Conservation (phyloP, 2,329 filamentous ascomycete genomes). For the Purpureocillium lavendulum region DNA sequence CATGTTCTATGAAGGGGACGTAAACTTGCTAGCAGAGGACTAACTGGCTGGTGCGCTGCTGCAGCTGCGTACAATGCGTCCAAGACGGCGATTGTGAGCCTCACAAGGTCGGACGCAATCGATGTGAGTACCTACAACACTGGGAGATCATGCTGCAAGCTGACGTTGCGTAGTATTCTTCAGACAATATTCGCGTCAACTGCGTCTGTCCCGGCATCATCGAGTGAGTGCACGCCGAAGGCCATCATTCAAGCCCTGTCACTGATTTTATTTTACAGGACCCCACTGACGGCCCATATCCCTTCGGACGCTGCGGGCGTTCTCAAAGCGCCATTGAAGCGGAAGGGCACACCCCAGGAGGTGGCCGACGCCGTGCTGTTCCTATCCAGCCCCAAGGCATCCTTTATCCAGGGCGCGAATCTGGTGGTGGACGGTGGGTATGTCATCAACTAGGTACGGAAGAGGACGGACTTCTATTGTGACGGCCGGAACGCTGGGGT, state of each 20-base stretch:
- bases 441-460: conserved; percentile 17
- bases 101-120: conserved; percentile 36
- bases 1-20: background rate
- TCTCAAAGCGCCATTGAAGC: conserved; percentile 24
- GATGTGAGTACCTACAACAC: conserved; percentile 24
- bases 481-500: background rate
- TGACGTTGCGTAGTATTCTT: conserved; percentile 26
- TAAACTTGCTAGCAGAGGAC: background rate
- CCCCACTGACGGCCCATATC: conserved; percentile 32
- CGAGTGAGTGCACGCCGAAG: conserved; percentile 14
- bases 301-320: conserved; percentile 21
- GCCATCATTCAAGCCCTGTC: background rate
- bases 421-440: conserved; percentile 37
- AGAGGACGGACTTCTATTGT: background rate
- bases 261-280: conserved; percentile 12
- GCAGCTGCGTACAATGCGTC: conserved; percentile 35
- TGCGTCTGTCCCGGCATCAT: conserved; percentile 36
- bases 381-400: conserved; percentile 31
- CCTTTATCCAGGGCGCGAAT: conserved; percentile 27
- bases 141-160: background rate
- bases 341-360: conserved; percentile 34
- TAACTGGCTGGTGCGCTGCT: background rate
- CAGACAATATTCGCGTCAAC: conserved; percentile 35
- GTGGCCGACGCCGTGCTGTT: conserved; percentile 37
- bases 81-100: conserved; percentile 32